Evolutionary conservation across 2,329 filamentous ascomycete species (phyloP).

Genomic region (Aspergillus sp.): DNA sequence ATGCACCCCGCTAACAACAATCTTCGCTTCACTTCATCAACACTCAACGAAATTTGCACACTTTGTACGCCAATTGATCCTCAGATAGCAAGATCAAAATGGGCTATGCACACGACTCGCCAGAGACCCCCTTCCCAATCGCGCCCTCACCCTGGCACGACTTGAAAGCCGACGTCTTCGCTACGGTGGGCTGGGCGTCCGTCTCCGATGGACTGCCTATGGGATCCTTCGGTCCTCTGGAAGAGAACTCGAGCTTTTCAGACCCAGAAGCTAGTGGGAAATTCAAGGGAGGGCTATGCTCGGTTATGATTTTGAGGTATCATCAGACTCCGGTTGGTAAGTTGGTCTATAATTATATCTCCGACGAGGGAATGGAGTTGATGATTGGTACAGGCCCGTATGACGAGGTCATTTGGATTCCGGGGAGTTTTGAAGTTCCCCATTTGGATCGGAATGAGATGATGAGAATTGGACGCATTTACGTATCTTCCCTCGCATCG

Average conservation of each 20-base stretch:
- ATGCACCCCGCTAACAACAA: no score
- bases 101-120: neutral
- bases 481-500: neutral
- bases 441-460: neutral
- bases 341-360: neutral
- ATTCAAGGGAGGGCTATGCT: neutral
- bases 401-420: slow-evolving; percentile 1
- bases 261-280: neutral
- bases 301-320: neutral
- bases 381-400: neutral
- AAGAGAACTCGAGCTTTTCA: neutral
- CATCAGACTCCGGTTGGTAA: neutral
- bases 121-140: neutral
- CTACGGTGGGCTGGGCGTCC: neutral
- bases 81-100: neutral
- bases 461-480: neutral
- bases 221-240: neutral
- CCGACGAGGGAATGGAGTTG: neutral
- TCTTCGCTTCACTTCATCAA: no score
- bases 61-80: no score
- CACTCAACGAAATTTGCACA: no score
- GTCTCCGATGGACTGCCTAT: neutral
- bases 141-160: neutral
- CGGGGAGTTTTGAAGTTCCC: neutral
- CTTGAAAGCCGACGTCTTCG: neutral